These are phyloP conservation scores for Scheffersomyces titani DNA, from an alignment of 1,139 yeast species.

Conservation along the genomic window DNA sequence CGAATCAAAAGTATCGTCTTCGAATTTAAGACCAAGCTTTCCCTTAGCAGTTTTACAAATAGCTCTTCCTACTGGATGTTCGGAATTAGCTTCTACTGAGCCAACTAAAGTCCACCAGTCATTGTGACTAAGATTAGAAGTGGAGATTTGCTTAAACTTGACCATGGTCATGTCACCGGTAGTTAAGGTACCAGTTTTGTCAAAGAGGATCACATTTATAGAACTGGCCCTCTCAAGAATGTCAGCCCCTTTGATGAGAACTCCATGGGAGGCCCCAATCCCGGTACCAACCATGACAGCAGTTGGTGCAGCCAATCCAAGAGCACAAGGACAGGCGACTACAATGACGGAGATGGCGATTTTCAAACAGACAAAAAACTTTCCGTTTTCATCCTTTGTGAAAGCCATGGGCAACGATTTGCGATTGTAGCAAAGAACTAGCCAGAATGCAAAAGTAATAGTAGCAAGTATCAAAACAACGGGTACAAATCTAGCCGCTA, in stretches of 20 bases:
- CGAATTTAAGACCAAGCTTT: slow-evolving; percentile 29
- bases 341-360: slow-evolving; percentile 92
- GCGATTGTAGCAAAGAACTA: slow-evolving; percentile 34
- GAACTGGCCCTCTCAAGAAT: slow-evolving; percentile 73
- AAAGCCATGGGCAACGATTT: slow-evolving; percentile 55
- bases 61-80: slow-evolving; percentile 88
- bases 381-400: slow-evolving; percentile 53
- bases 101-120: slow-evolving; percentile 64
- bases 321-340: slow-evolving; percentile 97
- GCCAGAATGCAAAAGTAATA: slow-evolving; percentile 74
- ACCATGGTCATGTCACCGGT: slow-evolving; percentile 74
- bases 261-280: slow-evolving; percentile 87
- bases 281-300: slow-evolving; percentile 99
- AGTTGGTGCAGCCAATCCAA: slow-evolving; percentile 96
- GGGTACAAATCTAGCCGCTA: slow-evolving; percentile 89
- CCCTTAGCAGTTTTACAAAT: slow-evolving; percentile 40
- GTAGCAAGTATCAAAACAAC: slow-evolving; percentile 61
- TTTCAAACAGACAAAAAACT: slow-evolving; percentile 68
- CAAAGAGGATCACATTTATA: slow-evolving; percentile 74
- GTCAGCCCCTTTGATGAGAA: slow-evolving; percentile 91
- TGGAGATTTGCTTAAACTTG: slow-evolving; percentile 16
- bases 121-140: slow-evolving; percentile 4
- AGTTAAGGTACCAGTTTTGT: slow-evolving; percentile 95
- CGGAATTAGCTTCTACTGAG: slow-evolving; percentile 68
- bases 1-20: slow-evolving; percentile 34